Evolutionary conservation across 345 rosid genomes (phyloP).

Genomic region (Dimocarpus longan): DNA sequence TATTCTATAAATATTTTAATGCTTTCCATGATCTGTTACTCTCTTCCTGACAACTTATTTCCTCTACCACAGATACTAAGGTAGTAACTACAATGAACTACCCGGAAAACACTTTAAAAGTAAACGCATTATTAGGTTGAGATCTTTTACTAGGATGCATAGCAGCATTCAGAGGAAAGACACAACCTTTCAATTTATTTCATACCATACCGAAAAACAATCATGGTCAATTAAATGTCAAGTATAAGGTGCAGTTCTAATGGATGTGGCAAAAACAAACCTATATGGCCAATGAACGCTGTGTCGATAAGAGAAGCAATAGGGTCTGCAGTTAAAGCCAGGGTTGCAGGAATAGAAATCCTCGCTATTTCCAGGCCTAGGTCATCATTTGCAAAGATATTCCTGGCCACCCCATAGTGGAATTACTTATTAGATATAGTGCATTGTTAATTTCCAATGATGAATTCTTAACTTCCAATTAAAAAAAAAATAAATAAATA

Average conservation of each 20-base stretch:
- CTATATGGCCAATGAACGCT: conserved; percentile 65
- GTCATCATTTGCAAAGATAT: conserved; percentile 46
- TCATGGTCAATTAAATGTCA: not conserved
- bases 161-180: not conserved
- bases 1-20: not conserved
- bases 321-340: conserved; percentile 69
- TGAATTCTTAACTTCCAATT: not conserved
- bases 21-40: no score
- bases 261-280: conserved; percentile 19
- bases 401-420: conserved; percentile 31
- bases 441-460: not conserved
- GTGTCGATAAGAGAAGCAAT: conserved; percentile 67
- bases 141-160: conserved; percentile 3
- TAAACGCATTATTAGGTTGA: not conserved
- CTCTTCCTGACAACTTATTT: no score
- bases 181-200: not conserved
- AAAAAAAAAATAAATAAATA: not conserved
- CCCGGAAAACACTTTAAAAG: no score
- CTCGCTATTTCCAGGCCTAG: conserved; percentile 55
- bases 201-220: not conserved
- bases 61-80: no score
- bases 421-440: not conserved
- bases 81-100: no score
- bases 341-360: conserved; percentile 60
- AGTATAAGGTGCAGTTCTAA: not conserved